Evolutionary conservation across 768 basidiomycete species (phyloP), one percentile per base, ranked within the genome.

Genomic region (Boletus pseudo-olivaceus): DNA sequence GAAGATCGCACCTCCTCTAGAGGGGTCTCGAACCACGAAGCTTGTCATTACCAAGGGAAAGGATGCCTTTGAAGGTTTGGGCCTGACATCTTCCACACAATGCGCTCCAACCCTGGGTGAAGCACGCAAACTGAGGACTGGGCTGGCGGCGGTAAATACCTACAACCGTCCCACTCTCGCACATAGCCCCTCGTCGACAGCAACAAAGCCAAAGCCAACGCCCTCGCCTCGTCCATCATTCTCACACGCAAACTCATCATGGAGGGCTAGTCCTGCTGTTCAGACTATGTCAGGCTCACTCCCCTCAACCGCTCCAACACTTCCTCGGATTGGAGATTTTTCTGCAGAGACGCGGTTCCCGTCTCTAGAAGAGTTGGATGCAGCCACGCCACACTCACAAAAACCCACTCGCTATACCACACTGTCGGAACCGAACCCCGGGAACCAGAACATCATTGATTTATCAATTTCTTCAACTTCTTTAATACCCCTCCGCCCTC

Each of bases 61-160:
- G 59, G 90, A 93, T 64, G 91, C 90, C 5, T 93, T 93, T 57
- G 87, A 88, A 34, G 90, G 87, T 11, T 72, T 93, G 43, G 88
- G 82, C 8, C 65, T 87, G 20, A 67, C 71, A 54, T 63, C 70
- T 29, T 68, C 76, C n/a, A 62, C 70, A 27, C 76, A 74, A 47
- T 74, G 81, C 4, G 75, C 80, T 19, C 86, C 84, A 19, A 91
- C 90, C 2, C 75, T 92, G 5, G 90, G 82, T 11, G 89, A 91
- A 64, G 89, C 87, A 33, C 77, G 87, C 40, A 85, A 84, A 64
- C 66, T 86, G 51, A 77, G 87, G 47, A 89, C 88, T 12, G 88
- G 88, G 7, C 62, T 88, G 38, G 87, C 84, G 19, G 60, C 66
- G n/a, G 74, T 76, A 27, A 76, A 78, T 67, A 74, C 74, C 49